A percentile compares a stretch with the other conserved stretches of the same genome.
These are phyloP conservation scores for Spraguea lophii DNA, from an alignment of 371 early-diverging fungal genomes.

Conservation along the genomic window DNA sequence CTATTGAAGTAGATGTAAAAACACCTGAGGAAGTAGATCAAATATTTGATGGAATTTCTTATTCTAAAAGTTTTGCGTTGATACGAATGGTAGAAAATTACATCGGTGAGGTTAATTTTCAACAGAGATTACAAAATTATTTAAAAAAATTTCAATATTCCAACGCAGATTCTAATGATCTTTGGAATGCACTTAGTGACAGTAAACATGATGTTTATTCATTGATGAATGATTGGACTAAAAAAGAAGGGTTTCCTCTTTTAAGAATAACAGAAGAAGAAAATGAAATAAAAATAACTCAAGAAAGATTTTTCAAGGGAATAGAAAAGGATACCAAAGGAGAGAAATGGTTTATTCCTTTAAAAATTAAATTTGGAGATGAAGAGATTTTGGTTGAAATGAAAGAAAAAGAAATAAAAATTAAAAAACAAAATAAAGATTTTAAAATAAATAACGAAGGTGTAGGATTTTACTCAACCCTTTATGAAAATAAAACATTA, in stretches of 20 bases:
- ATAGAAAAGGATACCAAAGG: neutral
- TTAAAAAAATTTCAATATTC: slow-evolving; percentile 27
- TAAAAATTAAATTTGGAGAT: neutral
- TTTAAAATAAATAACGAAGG: slow-evolving; percentile 22
- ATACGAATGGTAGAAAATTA: slow-evolving; percentile 42
- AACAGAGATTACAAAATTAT: slow-evolving; percentile 26
- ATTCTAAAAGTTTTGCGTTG: slow-evolving; percentile 35
- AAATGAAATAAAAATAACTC: slow-evolving; percentile 13
- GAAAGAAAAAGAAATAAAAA: neutral
- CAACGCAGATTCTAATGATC: slow-evolving; percentile 28
- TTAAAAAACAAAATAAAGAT: neutral
- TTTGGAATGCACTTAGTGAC: slow-evolving; percentile 49
- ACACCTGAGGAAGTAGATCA: slow-evolving; percentile 28
- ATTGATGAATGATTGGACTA: slow-evolving; percentile 68
- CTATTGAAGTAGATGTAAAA: slow-evolving; percentile 26
- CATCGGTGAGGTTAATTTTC: slow-evolving; percentile 25
- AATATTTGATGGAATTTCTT: slow-evolving; percentile 42
- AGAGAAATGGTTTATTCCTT: neutral
- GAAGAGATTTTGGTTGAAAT: neutral
- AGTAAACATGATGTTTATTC: slow-evolving; percentile 53
- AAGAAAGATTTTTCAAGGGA: slow-evolving; percentile 15
- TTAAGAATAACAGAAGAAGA: slow-evolving; percentile 8
- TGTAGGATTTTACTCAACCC: slow-evolving; percentile 22
- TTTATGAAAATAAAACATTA: slow-evolving; percentile 8
- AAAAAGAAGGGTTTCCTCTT: slow-evolving; percentile 53